phyloP scores from a whole-genome alignment of 768 basidiomycete genomes.

The Phlebiopsis gigantea region DNA sequence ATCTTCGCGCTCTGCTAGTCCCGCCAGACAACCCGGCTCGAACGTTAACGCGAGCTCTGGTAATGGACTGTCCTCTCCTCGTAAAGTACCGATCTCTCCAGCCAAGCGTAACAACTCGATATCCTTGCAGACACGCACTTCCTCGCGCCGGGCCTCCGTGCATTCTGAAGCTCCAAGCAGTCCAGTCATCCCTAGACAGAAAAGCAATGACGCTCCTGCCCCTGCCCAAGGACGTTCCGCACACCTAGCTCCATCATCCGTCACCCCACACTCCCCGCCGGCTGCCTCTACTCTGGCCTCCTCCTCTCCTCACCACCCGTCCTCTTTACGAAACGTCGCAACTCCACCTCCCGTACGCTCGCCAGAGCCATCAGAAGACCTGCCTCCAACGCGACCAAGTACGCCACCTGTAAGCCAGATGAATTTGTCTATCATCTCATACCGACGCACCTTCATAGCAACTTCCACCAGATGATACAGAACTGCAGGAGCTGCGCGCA shows the following conservation, averaged over 20 bases:
- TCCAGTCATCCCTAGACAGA: constrained; percentile 24
- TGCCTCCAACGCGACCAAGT: constrained; percentile 12
- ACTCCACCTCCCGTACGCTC: constrained; percentile 11
- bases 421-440: constrained; percentile 11
- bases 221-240: constrained; percentile 20
- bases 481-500: constrained; percentile 75
- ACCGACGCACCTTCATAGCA: neutral
- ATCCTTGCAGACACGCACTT: constrained; percentile 44
- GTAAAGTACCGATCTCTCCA: constrained; percentile 38
- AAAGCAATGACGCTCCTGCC: constrained; percentile 25
- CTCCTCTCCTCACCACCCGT: constrained; percentile 9
- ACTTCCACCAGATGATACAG: constrained; percentile 44
- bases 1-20: constrained; percentile 65
- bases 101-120: constrained; percentile 48
- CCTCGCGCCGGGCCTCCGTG: constrained; percentile 38
- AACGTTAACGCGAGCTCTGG: constrained; percentile 17
- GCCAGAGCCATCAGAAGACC: constrained; percentile 12
- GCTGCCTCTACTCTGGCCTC: neutral
- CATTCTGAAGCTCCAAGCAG: constrained; percentile 30
- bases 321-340: constrained; percentile 10
- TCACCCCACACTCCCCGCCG: constrained; percentile 8
- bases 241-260: constrained; percentile 10
- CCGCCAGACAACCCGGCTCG: constrained; percentile 40
- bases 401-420: constrained; percentile 20
- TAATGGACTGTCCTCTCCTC: constrained; percentile 20